Evolutionary conservation across 805 yeast genomes (phyloP), one percentile per base, ranked within the genome.

Genomic region (Sugiyamaella boreocaroliniensis): DNA sequence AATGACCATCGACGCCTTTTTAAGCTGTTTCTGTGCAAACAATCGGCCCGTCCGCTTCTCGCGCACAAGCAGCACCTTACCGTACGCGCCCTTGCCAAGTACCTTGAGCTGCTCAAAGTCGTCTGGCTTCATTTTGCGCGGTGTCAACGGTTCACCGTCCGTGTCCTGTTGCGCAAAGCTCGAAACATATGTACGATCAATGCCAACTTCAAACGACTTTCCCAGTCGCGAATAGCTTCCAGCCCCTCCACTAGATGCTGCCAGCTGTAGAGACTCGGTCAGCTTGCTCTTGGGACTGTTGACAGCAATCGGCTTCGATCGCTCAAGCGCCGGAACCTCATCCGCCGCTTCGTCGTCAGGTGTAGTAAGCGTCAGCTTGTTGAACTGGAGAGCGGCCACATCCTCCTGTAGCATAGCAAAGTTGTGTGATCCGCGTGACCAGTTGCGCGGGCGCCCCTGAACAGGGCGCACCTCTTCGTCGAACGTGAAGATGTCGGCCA

Each of bases 21-120:
- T 81, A 57, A 89, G 71, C 61, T 89, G 95, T 64, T 89, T 89
- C 74, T 87, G 93, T 0, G 97, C 97, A 68, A 79, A 89, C 10
- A 89, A 68, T 58, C 78, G 77, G 0, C 83, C 83, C 0, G 86
- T 78, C 19, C 69, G 56, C 49, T 67, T 72, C 63, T 89, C 89
- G 48, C 81, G 79, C 1, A 89, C 96, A 19, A 89, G 70, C 8
- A 86, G 70, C 2, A 89, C 97, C 64, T 86, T 88, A 2, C 97
- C 96, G 60, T 86, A 89, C 1, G 96, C 89, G 2, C 97, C 97
- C 49, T 82, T 78, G 0, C 97, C 97, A 5, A 89, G 71, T 0
- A 88, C 93, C 58, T 80, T 84, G 6, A 89, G 68, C 1, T 86
- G 85, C 59, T 78, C 81, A 61, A 89, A 89, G 63, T 89, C 95